Percentiles rank a stretch among this genome's conserved stretches.
Conservation (phyloP, 2,329 filamentous ascomycete species). For the Stagonosporopsis vannaccii region DNA sequence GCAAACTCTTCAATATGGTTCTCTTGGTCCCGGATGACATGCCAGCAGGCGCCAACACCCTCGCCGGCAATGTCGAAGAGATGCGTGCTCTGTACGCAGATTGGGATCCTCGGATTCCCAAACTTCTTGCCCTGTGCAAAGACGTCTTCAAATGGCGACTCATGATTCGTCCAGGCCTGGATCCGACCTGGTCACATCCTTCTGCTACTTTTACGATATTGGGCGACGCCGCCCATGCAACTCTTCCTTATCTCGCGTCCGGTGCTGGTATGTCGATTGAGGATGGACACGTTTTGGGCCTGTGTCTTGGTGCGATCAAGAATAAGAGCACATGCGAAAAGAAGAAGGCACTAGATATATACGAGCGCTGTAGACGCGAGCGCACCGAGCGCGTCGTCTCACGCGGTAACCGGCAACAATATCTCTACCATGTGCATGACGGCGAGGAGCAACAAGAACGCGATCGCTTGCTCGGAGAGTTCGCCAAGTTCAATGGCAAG, state of each 20-base stretch:
- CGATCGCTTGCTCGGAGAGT: conserved; percentile 50
- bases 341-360: conserved; percentile 54
- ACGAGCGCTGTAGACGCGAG: conserved; percentile 64
- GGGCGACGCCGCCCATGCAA: conserved; percentile 70
- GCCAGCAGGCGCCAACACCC: conserved; percentile 53
- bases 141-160: conserved; percentile 69
- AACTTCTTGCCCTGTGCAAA: conserved; percentile 64
- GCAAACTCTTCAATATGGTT: conserved; percentile 60
- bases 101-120: conserved; percentile 65
- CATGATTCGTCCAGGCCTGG: conserved; percentile 63
- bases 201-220: conserved; percentile 65
- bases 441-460: conserved; percentile 63
- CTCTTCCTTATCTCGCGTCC: conserved; percentile 67
- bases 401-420: conserved; percentile 67
- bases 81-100: conserved; percentile 62
- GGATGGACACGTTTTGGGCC: conserved; percentile 65
- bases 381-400: conserved; percentile 67
- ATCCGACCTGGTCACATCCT: conserved; percentile 63
- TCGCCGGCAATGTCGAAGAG: conserved; percentile 61
- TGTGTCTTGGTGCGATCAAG: conserved; percentile 60
- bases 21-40: conserved; percentile 60
- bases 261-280: conserved; percentile 68
- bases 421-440: conserved; percentile 68
- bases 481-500: conserved; percentile 40
- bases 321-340: conserved; percentile 48